Evolutionary conservation across 495 filamentous ascomycete genomes (phyloP), one percentile per base, ranked within the genome.

Genomic region (Aspergillus steynii): DNA sequence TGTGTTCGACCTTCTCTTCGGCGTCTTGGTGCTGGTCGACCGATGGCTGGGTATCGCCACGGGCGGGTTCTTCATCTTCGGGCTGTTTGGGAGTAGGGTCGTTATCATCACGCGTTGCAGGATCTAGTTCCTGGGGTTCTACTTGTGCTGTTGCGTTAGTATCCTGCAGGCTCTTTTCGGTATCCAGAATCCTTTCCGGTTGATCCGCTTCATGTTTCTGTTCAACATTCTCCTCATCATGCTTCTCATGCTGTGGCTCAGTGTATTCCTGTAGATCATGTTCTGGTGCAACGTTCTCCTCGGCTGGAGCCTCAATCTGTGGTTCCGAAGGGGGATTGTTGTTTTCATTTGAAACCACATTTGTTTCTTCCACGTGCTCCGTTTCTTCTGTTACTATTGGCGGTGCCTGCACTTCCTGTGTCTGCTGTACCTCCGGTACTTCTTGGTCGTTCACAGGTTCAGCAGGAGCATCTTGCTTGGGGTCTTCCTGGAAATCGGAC

Each of bases 121-220:
- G 50, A 12, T 42, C 37, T 42, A 49, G 34, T 48, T 28, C 42
- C 6, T 68, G 48, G 28, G 37, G 9, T 14, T 61, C 49, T 49
- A 26, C 42, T 42, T 69, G 64, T 28, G 67, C 64, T 53, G 65
- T 32, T 57, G 68, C 50, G 59, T 72, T 69, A 63, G 68, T 66
- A 29, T 70, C 61, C 46, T 66, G 62, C 61, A 56, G 62, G 51
- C 5, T 68, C 58, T 51, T 59, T 51, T 47, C 61, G 10, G 45
- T 60, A 10, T 46, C 58, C 57, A 29, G 54, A 47, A 14, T 15
- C 5, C 7, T 42, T 34, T 50, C 52, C 25, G 31, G 29, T 25
- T 42, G 56, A 31, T 61, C 32, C 29, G 50, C 32, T 53, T 63
- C 55, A 15, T 50, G 1, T 20, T 56, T 46, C 50, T 65, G 55